Conservation (phyloP, 768 basidiomycete species). For the Hirschioporus abietinus region DNA sequence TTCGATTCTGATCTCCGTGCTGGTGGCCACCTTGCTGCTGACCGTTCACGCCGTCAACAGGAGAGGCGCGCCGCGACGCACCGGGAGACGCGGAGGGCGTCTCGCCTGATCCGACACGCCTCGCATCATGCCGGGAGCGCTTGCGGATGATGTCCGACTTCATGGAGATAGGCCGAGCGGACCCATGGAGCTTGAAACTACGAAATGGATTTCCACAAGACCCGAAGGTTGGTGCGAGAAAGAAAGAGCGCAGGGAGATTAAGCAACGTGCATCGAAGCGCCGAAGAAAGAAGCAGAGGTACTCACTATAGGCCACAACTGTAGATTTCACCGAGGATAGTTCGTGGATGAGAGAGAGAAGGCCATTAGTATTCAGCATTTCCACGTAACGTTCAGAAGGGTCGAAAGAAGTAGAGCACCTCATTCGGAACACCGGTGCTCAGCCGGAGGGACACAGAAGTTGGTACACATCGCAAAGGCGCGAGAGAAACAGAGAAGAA, state of each 20-base stretch:
- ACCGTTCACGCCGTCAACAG: conserved; percentile 24
- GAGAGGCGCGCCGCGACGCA: conserved; percentile 68
- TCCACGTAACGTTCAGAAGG: neutral
- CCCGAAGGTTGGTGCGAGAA: neutral
- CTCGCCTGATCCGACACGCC: conserved; percentile 51
- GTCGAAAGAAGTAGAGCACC: neutral
- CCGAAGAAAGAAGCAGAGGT: conserved; percentile 2
- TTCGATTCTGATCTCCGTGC: neutral
- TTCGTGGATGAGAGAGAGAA: neutral
- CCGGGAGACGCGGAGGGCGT: conserved; percentile 75
- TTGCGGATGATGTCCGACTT: conserved; percentile 89
- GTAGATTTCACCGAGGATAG: conserved; percentile 6
- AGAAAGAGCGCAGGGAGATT: neutral
- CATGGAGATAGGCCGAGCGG: conserved; percentile 84
- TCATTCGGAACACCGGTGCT: neutral
- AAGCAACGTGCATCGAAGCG: neutral
- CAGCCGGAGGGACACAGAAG: conserved; percentile 18
- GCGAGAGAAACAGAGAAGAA: conserved; percentile 10
- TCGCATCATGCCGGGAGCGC: conserved; percentile 76
- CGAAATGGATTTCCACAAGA: conserved; percentile 13
- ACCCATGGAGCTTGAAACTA: conserved; percentile 79
- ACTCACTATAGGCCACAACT: conserved; percentile 78
- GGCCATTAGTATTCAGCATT: neutral
- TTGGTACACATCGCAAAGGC: conserved; percentile 74
- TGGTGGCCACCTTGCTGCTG: conserved; percentile 14